Evolutionary conservation across 2,329 filamentous ascomycete species (phyloP), one percentile per base, ranked within the genome.

Genomic region (Penicillium sp.): DNA sequence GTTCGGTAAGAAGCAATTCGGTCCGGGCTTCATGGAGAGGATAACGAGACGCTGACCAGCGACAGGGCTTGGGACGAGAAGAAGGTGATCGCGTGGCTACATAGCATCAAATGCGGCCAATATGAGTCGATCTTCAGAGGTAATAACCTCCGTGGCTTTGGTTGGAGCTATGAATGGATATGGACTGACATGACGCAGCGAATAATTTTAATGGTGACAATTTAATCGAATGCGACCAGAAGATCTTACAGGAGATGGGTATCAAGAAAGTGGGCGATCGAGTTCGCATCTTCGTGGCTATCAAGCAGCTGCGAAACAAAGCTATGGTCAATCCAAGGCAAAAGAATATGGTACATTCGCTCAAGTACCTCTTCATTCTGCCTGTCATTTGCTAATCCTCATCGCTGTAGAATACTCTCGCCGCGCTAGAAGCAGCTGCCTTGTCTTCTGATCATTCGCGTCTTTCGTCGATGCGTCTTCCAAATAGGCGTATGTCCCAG

Each of bases 181-280:
- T 39, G 73, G 41, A 73, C 69, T 67, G 44, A 61, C 41, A 37
- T n/a, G 5, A 11, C 53, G 6, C 37, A 86, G 83, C 88, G 73
- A 96, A 99, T 75, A 91, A 98, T 76, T 97, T 99, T 81, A 99
- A 95, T 73, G 95, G 95, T 70, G 92, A 97, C 79, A 97, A 96
- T 73, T 82, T 99, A 46, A 84, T 99, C 67, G 95, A 99, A 78
- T 94, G 97, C 83, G 95, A 99, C 77, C 96, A 96, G 81, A 89
- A 92, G 56, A 92, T 96, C 41, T 83, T 99, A 63, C 96, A 96
- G 77, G 95, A 99, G 76, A 96, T 99, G 87, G 95, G 95, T 44
- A 94, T 99, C 68, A 96, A 96, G 68, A 99, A 98, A 78, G 91
- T 99, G 65, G 95, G 95, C 64, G 95, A 99, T 76, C 88, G 95